Evolutionary conservation across 2,329 filamentous ascomycete genomes (phyloP), one percentile per base, ranked within the genome.

Genomic region (Apiospora pterosperma): DNA sequence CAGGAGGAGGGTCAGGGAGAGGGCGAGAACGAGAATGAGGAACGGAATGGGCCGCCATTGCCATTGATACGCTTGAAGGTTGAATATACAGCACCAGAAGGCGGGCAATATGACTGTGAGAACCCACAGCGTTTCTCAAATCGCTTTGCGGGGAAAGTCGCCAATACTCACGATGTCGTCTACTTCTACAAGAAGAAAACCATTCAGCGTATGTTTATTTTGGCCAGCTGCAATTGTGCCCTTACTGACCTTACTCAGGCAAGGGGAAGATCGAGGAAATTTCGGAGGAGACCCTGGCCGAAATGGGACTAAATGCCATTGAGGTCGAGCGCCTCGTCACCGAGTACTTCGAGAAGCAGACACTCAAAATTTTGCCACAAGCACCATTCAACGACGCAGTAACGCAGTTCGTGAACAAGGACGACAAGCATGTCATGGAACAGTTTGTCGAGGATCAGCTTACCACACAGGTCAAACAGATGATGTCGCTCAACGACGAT

Each of bases 101-200:
- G 93, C 4, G 92, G 93, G 16, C 87, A 88, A 39, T 99, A 93
- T 72, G 92, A 98, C 69, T 90, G 91, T 68, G 96, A 98, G 76
- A 99, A 99, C 67, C 94, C 96, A 0, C 96, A 98, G 75, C 89
- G 96, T 10, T 97, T 98, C 73, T 98, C 95, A 0, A 97, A 97
- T 75, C 87, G 93, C 3, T 99, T 98, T 70, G 85, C 91, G 1
- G 91, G 89, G n/a, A 92, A 88, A 73, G 95, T 99, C 1, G 96
- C 96, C 65, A 99, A 99, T 74, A 89, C 90, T 11, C 96, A 94
- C 70, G 96, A 99, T 71, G 93, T 99, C 0, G 89, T 99, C 0
- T 91, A 95, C 72, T 98, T 97, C 75, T 90, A 97, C 76, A 88
- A 92, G 64, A 97, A 95, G 79, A 98, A 97, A 78, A 86, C 86